Base-by-base conservation (phyloP, 2,329 filamentous ascomycete species). In the Fusarium beomiforme region DNA sequence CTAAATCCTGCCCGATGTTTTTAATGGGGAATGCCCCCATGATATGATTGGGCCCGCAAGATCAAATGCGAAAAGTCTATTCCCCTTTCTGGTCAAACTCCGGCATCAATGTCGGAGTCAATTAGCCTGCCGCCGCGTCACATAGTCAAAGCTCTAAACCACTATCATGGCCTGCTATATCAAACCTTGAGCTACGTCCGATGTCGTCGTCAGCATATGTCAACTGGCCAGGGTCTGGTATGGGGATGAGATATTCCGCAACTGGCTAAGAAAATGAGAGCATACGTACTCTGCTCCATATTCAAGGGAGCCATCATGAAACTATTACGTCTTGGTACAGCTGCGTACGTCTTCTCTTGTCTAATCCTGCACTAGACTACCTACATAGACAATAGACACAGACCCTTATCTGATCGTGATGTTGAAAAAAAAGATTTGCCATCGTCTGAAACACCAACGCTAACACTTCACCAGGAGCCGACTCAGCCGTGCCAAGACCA, bases 401-500 rank as follows among this genome's bases (percentile, higher is more conserved):
- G 39, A 37, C 31, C 41, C 39, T 60, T 56, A 63, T 68, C 63
- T 67, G 56, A 67, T 62, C 16, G 13, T 31, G 37, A 62, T 39
- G 34, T 24, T 21, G 31, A 34, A 29, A 21, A 29, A 21, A 50
- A 44, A 57, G 64, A 37, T 34, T 49, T 36, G 24, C 64, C 37
- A 29, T 67, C 43, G 41, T 63, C 49, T 62, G 64, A 68, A 67
- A 68, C 64, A 46, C 50, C 56, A 41, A 46, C 42, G 33, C 34
- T 44, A 57, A 42, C 39, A 57, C 19, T 29, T 56, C 50, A 29
- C 42, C 36, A 37, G 33, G 14, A 56, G 64, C 64, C 64, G 64
- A 67, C 56, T 46, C 49, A 67, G 64, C 64, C 64, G 64, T 67
- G 64, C 64, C 64, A 67, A 67, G 64, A 56, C 64, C 41, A 33